A percentile compares a stretch with the other conserved stretches of the same genome.
Conservation (phyloP, 345 rosid species). For the Eucalyptus cloeziana region DNA sequence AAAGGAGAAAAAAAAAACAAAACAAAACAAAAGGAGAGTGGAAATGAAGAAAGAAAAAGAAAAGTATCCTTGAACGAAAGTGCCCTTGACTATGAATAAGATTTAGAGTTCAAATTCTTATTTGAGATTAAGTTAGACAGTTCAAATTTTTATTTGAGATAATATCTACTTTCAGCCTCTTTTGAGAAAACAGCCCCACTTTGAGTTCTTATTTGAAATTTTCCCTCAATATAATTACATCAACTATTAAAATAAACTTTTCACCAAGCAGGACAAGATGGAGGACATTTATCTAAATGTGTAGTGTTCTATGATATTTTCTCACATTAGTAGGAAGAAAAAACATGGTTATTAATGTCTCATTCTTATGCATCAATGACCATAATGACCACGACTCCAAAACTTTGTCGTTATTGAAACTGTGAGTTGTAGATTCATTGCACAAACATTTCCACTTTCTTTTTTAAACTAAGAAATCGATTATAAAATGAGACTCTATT, state of each 20-base stretch:
- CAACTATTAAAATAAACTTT: neutral
- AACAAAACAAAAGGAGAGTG: no score
- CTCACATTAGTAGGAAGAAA: no score
- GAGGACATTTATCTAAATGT: neutral
- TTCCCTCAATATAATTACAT: neutral
- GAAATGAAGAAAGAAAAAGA: no score
- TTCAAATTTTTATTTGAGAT: no score
- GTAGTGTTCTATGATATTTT: neutral
- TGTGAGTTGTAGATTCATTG: neutral
- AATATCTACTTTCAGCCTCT: no score
- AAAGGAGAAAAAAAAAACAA: no score
- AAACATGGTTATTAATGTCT: neutral
- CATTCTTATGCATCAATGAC: neutral
- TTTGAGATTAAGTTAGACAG: no score
- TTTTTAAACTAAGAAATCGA: neutral
- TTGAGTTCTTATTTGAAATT: no score
- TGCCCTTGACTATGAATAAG: no score
- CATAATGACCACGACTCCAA: neutral
- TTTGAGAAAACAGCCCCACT: no score
- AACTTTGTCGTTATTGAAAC: neutral
- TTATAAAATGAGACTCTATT: rapidly evolving
- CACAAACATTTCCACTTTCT: neutral
- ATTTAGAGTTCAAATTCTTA: no score
- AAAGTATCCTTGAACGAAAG: no score
- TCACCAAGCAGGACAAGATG: neutral